Percentiles rank a stretch among this genome's conserved stretches.
Evolutionary conservation across 139 green algal species (phyloP).

Genomic region (Trebouxia sp.): DNA sequence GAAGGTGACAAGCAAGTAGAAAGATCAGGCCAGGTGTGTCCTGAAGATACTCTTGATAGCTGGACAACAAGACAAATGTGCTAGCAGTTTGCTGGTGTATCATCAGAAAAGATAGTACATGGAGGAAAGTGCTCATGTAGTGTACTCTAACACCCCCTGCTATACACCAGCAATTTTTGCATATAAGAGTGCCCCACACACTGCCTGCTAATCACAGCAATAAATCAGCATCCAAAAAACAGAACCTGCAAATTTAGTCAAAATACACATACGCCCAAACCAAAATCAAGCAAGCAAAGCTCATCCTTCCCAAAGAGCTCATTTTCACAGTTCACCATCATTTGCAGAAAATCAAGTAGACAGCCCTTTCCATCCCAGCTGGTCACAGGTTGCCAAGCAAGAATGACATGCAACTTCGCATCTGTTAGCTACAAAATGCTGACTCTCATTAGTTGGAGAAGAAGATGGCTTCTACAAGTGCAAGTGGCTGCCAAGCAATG

Average conservation of each 20-base stretch:
- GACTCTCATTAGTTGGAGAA: not conserved
- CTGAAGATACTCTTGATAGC: not conserved
- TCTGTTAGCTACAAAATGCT: not conserved
- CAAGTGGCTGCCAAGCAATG: conserved; percentile 47
- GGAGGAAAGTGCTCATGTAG: not conserved
- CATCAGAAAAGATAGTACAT: not conserved
- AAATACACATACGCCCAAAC: not conserved
- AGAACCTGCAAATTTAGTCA: conserved; percentile 22
- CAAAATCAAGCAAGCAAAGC: not conserved
- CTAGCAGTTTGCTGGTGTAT: not conserved
- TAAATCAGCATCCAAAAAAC: not conserved
- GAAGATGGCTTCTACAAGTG: not conserved
- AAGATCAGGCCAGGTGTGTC: not conserved
- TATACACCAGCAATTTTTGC: not conserved
- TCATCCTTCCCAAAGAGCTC: no score
- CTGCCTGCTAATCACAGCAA: not conserved
- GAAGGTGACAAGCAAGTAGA: not conserved
- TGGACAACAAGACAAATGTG: not conserved
- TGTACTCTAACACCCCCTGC: not conserved
- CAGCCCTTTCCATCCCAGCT: no score
- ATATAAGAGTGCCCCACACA: not conserved
- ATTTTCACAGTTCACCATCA: no score
- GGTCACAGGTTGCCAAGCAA: no score
- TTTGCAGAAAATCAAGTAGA: no score
- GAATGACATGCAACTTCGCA: not conserved